Conservation (phyloP, 176 grass and related monocot species). For the Musa schizocarpa region DNA sequence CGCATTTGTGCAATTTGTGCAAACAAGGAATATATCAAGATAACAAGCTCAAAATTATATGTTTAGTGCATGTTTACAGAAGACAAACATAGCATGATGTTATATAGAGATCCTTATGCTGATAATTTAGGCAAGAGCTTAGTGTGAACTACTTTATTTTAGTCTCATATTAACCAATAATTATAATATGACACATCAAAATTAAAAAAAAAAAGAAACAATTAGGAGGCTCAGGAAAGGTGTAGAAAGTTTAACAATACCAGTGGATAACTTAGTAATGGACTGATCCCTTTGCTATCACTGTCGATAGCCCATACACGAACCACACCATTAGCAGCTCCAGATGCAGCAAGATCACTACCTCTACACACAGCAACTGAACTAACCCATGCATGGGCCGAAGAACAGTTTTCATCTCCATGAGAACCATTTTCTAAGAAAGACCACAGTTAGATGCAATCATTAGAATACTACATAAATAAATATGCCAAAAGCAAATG, state of each 20-base stretch:
- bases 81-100: too few relatives aligned
- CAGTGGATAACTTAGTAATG: conserved; percentile 44
- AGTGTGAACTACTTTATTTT: background rate
- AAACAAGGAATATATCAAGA: too few relatives aligned
- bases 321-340: conserved; percentile 67
- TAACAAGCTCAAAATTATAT: too few relatives aligned
- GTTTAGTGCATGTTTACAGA: too few relatives aligned
- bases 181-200: background rate
- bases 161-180: background rate
- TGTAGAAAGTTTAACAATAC: conserved; percentile 28
- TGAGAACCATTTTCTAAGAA: conserved; percentile 43
- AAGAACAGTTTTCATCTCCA: conserved; percentile 28
- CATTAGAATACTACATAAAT: background rate
- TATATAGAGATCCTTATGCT: too few relatives aligned
- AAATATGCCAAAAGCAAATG: background rate
- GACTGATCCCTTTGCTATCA: conserved; percentile 56
- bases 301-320: conserved; percentile 59
- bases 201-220: background rate
- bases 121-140: too few relatives aligned
- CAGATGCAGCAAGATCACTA: conserved; percentile 78
- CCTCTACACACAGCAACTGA: conserved; percentile 62
- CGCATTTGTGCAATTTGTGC: too few relatives aligned
- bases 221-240: background rate
- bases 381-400: conserved; percentile 67
- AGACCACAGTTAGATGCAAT: background rate